Conservation (phyloP, 352 stramenopile genomes). For the Phytophthora podocarpi region DNA sequence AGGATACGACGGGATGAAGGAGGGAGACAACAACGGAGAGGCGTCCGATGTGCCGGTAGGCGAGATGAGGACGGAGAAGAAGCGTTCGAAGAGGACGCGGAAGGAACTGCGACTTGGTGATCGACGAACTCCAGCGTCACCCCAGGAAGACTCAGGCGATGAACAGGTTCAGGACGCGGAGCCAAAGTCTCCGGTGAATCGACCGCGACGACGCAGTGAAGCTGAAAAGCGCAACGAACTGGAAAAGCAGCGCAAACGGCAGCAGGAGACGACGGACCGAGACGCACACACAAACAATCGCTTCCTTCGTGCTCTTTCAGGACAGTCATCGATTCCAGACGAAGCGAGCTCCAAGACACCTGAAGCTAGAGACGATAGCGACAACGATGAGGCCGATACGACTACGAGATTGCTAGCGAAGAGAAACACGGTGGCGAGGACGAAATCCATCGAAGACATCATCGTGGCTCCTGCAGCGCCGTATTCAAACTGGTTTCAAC, state of each 20-base stretch:
- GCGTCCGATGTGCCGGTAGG: no score
- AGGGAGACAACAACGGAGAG: no score
- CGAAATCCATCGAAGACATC: constrained; percentile 17
- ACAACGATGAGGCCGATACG: constrained; percentile 8
- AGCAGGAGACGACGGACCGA: constrained; percentile 21
- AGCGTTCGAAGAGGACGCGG: constrained; percentile 1
- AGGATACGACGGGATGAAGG: no score
- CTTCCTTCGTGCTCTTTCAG: constrained; percentile 50
- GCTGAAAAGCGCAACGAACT: constrained; percentile 38
- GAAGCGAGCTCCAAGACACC: not conserved
- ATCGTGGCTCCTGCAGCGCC: constrained; percentile 22
- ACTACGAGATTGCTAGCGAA: constrained; percentile 23
- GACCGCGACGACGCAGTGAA: constrained; percentile 38
- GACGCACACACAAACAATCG: constrained; percentile 51
- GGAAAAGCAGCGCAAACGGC: constrained; percentile 42
- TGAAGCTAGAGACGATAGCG: constrained; percentile 7
- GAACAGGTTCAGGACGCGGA: no score
- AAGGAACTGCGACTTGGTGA: not conserved
- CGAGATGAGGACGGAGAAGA: not conserved
- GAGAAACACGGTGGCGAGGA: not conserved
- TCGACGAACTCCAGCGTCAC: constrained; percentile 10
- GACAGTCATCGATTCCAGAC: not conserved
- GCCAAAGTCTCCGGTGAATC: not conserved
- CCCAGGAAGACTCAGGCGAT: constrained; percentile 2
- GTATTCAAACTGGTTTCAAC: constrained; percentile 17